Evolutionary conservation across 768 basidiomycete species (phyloP), one percentile per base, ranked within the genome.

Genomic region (Sarcodon sp.): DNA sequence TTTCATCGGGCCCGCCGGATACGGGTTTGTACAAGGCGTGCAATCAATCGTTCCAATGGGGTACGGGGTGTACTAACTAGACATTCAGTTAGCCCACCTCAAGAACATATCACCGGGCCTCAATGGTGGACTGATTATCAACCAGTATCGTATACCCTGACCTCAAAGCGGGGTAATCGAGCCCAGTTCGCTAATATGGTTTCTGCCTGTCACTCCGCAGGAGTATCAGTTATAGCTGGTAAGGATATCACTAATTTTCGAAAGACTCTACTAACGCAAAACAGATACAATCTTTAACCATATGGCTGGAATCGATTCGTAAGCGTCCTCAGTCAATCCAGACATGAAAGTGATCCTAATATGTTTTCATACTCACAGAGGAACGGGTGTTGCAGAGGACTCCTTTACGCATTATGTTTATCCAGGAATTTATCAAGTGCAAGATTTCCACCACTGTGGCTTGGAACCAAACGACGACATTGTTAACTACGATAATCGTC

Each of bases 51-150:
- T 27, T 27, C 21, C 21, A 27, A 27, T 27, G 21, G 21, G 21
- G 21, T 27, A 4, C 21, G 21, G 21, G 21, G 21, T 4, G 21
- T 27, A 27, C 21, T 27, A 27, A 27, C 21, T 27, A 4, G 18
- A 11, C 36, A 15, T 32, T 5, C 46, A 68, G 67, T 63, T 44
- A 67, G 77, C 51, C 77, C 77, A 0, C 67, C 79, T 3, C 67
- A 69, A 49, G 80, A 83, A 53, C 79, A 81, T 54, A 61, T 82
- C 38, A 54, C 62, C 11, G 81, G 80, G 4, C 9, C 64, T 2
- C 70, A 81, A 54, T 84, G 82, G 82, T 84, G 81, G 81, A 83
- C 81, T 0, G 81, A 83, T 57, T 83, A 85, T 55, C 82, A 74
- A 51, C 75, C 77, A 3, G 79, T 81, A 0, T 82, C 80, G 1